These are phyloP conservation scores for Metschnikowia orientalis DNA, from an alignment of 805 yeast species.

Conservation along the genomic window DNA sequence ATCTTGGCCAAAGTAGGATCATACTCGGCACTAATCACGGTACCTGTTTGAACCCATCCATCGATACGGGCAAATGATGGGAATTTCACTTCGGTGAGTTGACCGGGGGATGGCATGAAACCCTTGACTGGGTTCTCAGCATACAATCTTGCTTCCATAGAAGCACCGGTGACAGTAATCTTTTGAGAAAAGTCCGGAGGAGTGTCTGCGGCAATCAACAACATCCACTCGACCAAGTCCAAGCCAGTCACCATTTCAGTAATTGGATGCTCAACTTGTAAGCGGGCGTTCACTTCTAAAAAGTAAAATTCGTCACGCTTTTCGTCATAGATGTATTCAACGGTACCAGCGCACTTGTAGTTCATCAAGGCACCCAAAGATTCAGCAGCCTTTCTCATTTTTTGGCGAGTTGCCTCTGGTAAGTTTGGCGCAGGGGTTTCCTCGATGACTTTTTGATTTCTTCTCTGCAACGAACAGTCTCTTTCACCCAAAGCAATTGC, in stretches of 20 bases:
- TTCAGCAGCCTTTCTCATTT: conserved; percentile 81
- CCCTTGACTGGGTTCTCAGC: conserved; percentile 97
- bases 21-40: conserved; percentile 84
- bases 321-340: conserved; percentile 90
- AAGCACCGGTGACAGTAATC: conserved; percentile 70
- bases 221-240: conserved; percentile 97
- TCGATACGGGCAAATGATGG: conserved; percentile 93
- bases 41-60: conserved; percentile 90
- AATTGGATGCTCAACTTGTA: conserved; percentile 97
- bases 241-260: conserved; percentile 94
- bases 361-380: conserved; percentile 76
- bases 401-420: conserved; percentile 70
- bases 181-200: conserved; percentile 71
- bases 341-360: conserved; percentile 96
- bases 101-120: conserved; percentile 96
- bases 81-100: conserved; percentile 75
- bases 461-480: conserved; percentile 95
- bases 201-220: conserved; percentile 81
- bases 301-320: conserved; percentile 85
- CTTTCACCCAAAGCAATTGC: conserved; percentile 96
- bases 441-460: conserved; percentile 94
- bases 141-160: conserved; percentile 94
- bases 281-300: conserved; percentile 91
- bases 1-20: conserved; percentile 96
- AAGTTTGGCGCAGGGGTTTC: conserved; percentile 97